These are phyloP conservation scores for Penicillium coprophilum DNA, from an alignment of 495 filamentous ascomycete genomes.

Conservation along the genomic window DNA sequence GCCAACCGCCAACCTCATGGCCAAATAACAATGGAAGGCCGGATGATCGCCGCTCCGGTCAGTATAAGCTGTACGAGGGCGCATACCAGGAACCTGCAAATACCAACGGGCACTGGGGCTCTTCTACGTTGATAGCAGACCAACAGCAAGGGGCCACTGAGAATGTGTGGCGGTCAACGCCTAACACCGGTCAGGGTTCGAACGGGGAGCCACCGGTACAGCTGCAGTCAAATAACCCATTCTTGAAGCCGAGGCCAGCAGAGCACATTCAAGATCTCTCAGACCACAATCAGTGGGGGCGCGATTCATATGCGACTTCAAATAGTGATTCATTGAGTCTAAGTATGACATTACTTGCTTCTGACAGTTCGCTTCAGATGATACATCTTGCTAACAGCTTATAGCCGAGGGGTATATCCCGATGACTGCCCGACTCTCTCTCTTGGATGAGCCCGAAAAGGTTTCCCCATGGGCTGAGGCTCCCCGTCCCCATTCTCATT, in stretches of 20 bases:
- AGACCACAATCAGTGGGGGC: constrained; percentile 26
- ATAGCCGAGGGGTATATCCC: constrained; percentile 47
- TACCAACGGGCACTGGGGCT: constrained; percentile 19
- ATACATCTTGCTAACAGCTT: constrained; percentile 11
- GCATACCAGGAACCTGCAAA: constrained; percentile 13
- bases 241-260: constrained; percentile 33
- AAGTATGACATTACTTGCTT: constrained; percentile 24
- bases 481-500: background rate
- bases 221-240: constrained; percentile 48
- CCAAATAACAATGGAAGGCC: constrained; percentile 27
- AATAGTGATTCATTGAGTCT: constrained; percentile 35
- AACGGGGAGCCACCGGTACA: constrained; percentile 35
- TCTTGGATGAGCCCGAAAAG: constrained; percentile 34
- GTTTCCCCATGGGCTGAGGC: constrained; percentile 20
- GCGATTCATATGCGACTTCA: constrained; percentile 25
- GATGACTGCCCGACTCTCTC: constrained; percentile 47
- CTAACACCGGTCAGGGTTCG: constrained; percentile 8
- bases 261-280: constrained; percentile 25
- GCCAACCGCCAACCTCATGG: constrained; percentile 36
- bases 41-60: constrained; percentile 22
- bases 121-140: constrained; percentile 30
- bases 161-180: constrained; percentile 24
- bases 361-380: background rate
- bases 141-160: constrained; percentile 27
- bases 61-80: constrained; percentile 4